These are phyloP conservation scores for Hippophae rhamnoides DNA, from an alignment of 306 rosid species.

Conservation along the genomic window DNA sequence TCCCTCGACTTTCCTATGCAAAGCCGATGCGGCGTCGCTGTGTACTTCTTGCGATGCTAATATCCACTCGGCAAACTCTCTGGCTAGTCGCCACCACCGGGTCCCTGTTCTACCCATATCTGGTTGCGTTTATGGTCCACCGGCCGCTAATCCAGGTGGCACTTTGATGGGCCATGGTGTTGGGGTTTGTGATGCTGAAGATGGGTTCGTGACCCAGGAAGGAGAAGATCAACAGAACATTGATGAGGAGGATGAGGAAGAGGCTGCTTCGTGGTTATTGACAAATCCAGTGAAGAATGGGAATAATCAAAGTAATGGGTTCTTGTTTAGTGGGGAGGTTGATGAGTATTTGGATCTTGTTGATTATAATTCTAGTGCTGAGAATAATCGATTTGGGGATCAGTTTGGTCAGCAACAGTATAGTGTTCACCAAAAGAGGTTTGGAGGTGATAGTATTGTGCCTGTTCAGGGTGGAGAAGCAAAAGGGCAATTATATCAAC, in stretches of 20 bases:
- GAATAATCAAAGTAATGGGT: constrained; percentile 34
- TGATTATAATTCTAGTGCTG: constrained; percentile 52
- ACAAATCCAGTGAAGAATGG: constrained; percentile 45
- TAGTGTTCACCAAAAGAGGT: constrained; percentile 31
- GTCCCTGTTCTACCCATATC: constrained; percentile 58
- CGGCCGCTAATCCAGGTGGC: not conserved
- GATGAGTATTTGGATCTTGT: constrained; percentile 84
- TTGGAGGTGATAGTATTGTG: constrained; percentile 69
- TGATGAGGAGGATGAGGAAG: constrained; percentile 55
- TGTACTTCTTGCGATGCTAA: constrained; percentile 74
- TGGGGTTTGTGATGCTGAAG: constrained; percentile 1
- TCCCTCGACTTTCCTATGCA: constrained; percentile 76
- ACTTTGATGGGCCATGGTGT: not conserved
- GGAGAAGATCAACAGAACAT: constrained; percentile 32
- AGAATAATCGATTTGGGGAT: constrained; percentile 22
- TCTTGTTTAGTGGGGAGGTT: constrained; percentile 53
- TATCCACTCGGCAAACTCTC: constrained; percentile 86
- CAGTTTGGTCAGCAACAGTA: constrained; percentile 21
- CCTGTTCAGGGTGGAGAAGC: constrained; percentile 48
- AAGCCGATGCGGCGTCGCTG: constrained; percentile 85
- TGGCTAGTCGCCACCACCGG: constrained; percentile 90
- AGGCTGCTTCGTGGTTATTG: constrained; percentile 84
- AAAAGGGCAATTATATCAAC: constrained; percentile 22
- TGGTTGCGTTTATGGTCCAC: constrained; percentile 30
- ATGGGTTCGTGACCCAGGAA: constrained; percentile 25